Evolutionary conservation across 768 basidiomycete genomes (phyloP), one percentile per base, ranked within the genome.

Genomic region (Termitomyces sp.): DNA sequence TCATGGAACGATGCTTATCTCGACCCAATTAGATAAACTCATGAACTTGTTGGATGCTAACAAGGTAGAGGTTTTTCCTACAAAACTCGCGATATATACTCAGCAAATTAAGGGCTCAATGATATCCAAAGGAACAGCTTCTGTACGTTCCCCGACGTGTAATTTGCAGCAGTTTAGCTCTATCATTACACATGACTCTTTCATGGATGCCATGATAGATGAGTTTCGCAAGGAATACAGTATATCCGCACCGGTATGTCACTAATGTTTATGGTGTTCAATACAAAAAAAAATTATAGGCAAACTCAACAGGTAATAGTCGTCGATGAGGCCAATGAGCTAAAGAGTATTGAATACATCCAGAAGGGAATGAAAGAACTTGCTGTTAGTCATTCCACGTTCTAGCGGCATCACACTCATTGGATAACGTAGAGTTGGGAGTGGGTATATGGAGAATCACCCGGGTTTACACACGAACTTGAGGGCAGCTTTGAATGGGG

Each of bases 1-100:
- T 65, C 97, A 99, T 64, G 97, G 97, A 0, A 99, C 97, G 16
- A 99, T 99, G 97, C 82, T 99, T 28, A 89, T 98, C 22, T 87
- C 91, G 8, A 93, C 94, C 3, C 73, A 79, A 47, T 79, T 98
- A 30, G 76, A 80, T 35, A 78, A 82, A 6, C 74, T 99, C 8
- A 88, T 91, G 0, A 82, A 88, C 60, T 72, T 93, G 10, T 75
- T 98, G 50, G 82, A 76, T 13, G 77, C 80, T 0, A 73, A 80
- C 54, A 88, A 90, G 75, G 92, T 90, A 58, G 54, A 76, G 50
- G 32, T 6, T 35, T 45, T 45, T 13, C 18, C 12, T 45, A 13
- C 26, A 43, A 26, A 47, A 22, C 22, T 22, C 28, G 13, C 6
- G 6, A 24, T 18, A n/a, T 40, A 6, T 32, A 33, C 36, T 42